Conservation (phyloP, 352 stramenopile genomes). For the Pythium brachiatum region DNA sequence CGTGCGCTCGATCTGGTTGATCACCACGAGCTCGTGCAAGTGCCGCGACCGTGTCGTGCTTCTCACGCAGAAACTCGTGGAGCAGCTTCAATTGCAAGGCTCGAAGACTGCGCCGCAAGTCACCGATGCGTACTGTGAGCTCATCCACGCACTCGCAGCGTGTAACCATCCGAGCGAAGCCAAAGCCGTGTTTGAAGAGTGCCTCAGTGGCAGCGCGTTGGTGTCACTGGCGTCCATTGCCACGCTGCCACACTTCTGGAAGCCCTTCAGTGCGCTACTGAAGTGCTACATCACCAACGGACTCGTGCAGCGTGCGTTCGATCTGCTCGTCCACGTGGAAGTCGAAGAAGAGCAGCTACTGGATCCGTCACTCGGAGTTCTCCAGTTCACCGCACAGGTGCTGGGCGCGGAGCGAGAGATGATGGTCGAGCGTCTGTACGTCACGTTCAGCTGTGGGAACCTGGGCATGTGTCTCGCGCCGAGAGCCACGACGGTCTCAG, state of each 20-base stretch:
- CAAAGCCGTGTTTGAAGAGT: conserved; percentile 53
- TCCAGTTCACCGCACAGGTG: conserved; percentile 38
- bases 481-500: neutral
- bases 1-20: conserved; percentile 37
- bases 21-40: conserved; percentile 30
- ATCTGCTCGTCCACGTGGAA: conserved; percentile 41
- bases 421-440: conserved; percentile 43
- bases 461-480: conserved; percentile 38
- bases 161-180: conserved; percentile 43
- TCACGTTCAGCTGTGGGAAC: conserved; percentile 46
- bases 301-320: conserved; percentile 44
- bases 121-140: conserved; percentile 31
- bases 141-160: conserved; percentile 36
- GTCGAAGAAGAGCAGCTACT: conserved; percentile 42
- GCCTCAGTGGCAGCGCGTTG: conserved; percentile 29
- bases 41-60: conserved; percentile 26
- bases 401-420: conserved; percentile 29
- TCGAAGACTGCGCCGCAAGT: conserved; percentile 25
- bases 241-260: conserved; percentile 33
- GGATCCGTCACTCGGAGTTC: conserved; percentile 28
- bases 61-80: conserved; percentile 28
- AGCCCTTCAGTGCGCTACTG: conserved; percentile 39
- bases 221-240: conserved; percentile 33
- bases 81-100: conserved; percentile 18
- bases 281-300: conserved; percentile 40